Conservation (phyloP, 805 yeast species). For the Tetrapisispora nanseiensis region DNA sequence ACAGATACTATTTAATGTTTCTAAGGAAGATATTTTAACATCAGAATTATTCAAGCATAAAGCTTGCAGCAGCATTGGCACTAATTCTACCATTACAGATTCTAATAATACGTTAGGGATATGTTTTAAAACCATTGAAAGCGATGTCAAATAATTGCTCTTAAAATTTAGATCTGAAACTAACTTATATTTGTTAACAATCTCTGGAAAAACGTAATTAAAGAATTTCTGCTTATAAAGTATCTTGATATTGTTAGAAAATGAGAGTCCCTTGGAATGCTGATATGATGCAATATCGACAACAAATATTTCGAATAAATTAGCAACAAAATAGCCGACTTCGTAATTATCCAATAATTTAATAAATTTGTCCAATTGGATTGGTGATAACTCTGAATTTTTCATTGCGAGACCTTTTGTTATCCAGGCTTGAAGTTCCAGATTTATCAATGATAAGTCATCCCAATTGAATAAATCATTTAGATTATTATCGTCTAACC, state of each 20-base stretch:
- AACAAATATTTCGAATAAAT: constrained; percentile 52
- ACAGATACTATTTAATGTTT: constrained; percentile 47
- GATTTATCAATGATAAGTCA: constrained; percentile 16
- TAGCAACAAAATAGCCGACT: constrained; percentile 36
- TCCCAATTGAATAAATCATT: constrained; percentile 9
- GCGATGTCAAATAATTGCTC: constrained; percentile 50
- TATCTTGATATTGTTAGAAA: constrained; percentile 49
- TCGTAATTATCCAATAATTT: constrained; percentile 28
- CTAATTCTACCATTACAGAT: constrained; percentile 52
- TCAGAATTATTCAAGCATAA: constrained; percentile 37
- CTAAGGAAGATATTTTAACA: constrained; percentile 52
- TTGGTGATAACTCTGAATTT: constrained; percentile 35
- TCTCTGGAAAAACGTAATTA: constrained; percentile 44
- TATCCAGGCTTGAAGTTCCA: constrained; percentile 62
- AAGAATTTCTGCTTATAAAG: constrained; percentile 79
- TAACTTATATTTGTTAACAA: constrained; percentile 40
- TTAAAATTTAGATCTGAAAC: constrained; percentile 25
- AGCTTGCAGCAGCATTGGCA: constrained; percentile 67
- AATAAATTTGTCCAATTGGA: constrained; percentile 30
- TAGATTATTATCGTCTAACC: constrained; percentile 15
- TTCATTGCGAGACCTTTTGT: constrained; percentile 59
- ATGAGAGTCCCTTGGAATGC: constrained; percentile 35
- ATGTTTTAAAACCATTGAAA: constrained; percentile 58
- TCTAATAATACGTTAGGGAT: constrained; percentile 52
- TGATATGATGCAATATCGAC: constrained; percentile 56